A percentile compares a stretch with the other conserved stretches of the same genome.
Evolutionary conservation across 306 rosid genomes (phyloP).

Genomic region (Glycine latifolia): DNA sequence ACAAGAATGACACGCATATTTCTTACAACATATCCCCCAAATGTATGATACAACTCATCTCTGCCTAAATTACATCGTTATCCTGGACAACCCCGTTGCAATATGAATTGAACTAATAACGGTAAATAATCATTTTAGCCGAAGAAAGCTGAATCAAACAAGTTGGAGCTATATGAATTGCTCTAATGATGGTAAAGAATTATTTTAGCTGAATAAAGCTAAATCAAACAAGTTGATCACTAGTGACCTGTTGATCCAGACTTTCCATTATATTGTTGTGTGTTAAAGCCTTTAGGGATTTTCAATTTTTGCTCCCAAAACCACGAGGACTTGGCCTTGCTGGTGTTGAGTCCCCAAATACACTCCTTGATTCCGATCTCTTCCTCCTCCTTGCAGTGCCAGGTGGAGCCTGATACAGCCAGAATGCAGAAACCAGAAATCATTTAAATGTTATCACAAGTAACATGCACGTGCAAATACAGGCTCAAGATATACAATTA

Average conservation of each 20-base stretch:
- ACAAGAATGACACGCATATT: neutral
- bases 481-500: constrained; percentile 33
- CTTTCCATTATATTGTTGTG: constrained; percentile 30
- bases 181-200: neutral
- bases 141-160: constrained; percentile 9
- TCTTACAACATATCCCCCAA: constrained; percentile 36
- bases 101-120: constrained; percentile 33
- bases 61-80: constrained; percentile 44
- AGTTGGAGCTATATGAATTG: constrained; percentile 29
- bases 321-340: constrained; percentile 86
- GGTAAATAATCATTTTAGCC: constrained; percentile 18
- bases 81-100: constrained; percentile 34
- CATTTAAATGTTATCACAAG: constrained; percentile 29
- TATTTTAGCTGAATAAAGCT: constrained; percentile 20
- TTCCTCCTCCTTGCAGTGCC: constrained; percentile 95
- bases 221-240: constrained; percentile 19
- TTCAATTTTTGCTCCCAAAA: constrained; percentile 77
- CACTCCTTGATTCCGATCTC: constrained; percentile 64
- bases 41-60: constrained; percentile 20
- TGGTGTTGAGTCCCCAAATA: constrained; percentile 60
- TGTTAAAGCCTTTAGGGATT: constrained; percentile 23
- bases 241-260: constrained; percentile 28
- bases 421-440: constrained; percentile 38
- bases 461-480: constrained; percentile 16
- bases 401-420: constrained; percentile 59